Evolutionary conservation across 345 rosid genomes (phyloP).

Genomic region (Microcos paniculata): DNA sequence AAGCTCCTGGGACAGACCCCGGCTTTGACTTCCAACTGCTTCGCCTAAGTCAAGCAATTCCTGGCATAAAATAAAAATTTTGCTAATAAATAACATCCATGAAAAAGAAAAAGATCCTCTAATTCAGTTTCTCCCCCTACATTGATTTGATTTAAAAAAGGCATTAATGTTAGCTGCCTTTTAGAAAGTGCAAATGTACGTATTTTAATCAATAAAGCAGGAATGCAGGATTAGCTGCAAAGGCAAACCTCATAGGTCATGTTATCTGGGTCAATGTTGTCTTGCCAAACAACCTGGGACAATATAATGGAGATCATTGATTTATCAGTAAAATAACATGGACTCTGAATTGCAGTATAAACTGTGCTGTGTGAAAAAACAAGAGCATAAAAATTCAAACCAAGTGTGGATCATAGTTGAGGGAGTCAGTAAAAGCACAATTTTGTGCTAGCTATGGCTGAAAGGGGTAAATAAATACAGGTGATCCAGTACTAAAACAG

Average conservation of each 20-base stretch:
- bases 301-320: slow-evolving; percentile 4
- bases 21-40: slow-evolving; percentile 61
- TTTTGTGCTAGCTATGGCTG: not conserved
- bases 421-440: not conserved
- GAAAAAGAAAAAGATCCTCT: not conserved
- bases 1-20: slow-evolving; percentile 60
- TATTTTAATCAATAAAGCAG: not conserved
- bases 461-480: not conserved
- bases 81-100: not conserved
- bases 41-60: slow-evolving; percentile 73
- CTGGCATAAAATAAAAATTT: slow-evolving; percentile 29
- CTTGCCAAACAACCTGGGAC: slow-evolving; percentile 64
- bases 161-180: not conserved
- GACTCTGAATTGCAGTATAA: not conserved
- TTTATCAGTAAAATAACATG: slow-evolving; percentile 7
- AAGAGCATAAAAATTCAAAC: not conserved
- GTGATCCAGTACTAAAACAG: not conserved
- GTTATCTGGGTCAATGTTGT: slow-evolving; percentile 57
- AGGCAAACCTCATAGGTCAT: slow-evolving; percentile 72
- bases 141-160: not conserved
- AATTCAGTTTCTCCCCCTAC: not conserved
- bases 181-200: not conserved
- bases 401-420: not conserved
- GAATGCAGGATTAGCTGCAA: slow-evolving; percentile 16
- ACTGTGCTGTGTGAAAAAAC: not conserved